Evolutionary conservation across 495 filamentous ascomycete genomes (phyloP).

Genomic region (Aspergillus cristatus): DNA sequence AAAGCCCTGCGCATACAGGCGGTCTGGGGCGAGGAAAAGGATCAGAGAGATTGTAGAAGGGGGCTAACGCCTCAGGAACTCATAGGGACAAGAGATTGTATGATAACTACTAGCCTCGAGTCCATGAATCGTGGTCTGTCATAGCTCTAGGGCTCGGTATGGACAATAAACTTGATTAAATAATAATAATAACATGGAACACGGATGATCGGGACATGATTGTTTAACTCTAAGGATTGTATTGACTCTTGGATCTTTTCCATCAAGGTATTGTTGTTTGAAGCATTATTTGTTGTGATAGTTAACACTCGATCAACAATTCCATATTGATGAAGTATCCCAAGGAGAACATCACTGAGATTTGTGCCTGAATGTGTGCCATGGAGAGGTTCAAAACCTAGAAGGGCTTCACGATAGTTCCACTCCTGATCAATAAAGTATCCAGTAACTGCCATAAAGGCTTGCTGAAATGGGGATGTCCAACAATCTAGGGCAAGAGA

Average conservation of each 20-base stretch:
- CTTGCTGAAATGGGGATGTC: slow-evolving; percentile 6
- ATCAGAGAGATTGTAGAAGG: too few relatives aligned
- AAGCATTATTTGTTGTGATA: slow-evolving; percentile 14
- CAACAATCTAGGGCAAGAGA: slow-evolving; percentile 10
- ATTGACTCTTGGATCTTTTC: slow-evolving; percentile 4
- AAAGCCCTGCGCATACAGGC: too few relatives aligned
- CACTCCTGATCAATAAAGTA: slow-evolving; percentile 13
- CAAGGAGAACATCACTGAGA: slow-evolving; percentile 7
- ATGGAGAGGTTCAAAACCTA: slow-evolving; percentile 14
- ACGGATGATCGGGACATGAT: neutral
- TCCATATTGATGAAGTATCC: slow-evolving; percentile 5
- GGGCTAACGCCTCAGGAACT: too few relatives aligned
- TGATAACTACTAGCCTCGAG: too few relatives aligned
- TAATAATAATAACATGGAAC: slow-evolving; percentile 12
- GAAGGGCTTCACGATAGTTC: slow-evolving; percentile 12
- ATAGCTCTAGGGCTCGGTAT: too few relatives aligned
- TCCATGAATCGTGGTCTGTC: too few relatives aligned
- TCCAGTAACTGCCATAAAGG: slow-evolving; percentile 15
- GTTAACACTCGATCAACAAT: slow-evolving; percentile 7
- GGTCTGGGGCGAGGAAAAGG: too few relatives aligned
- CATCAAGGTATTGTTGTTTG: slow-evolving; percentile 12
- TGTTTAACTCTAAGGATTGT: slow-evolving; percentile 1
- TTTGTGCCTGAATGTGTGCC: slow-evolving; percentile 4
- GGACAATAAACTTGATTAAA: slow-evolving; percentile 16
- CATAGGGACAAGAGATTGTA: too few relatives aligned